Base-by-base conservation (phyloP, 2,329 filamentous ascomycete genomes). In the Beauveria rudraprayagi region DNA sequence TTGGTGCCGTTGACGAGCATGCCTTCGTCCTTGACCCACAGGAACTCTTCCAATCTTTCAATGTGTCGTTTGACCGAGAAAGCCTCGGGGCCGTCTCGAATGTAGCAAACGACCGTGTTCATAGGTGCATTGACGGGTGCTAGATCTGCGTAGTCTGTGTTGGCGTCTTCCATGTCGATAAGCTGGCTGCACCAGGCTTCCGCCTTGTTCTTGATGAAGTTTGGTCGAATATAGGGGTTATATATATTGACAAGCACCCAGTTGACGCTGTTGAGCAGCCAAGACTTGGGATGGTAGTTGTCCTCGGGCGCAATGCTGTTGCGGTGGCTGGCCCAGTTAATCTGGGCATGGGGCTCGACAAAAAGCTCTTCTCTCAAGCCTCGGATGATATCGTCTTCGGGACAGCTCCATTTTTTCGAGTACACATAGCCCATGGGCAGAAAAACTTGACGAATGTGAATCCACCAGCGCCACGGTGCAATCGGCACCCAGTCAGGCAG, bases 401-500 rank as follows among this genome's bases (percentile, higher is more conserved):
- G 89, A 65, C 88, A 89, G 30, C 81, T 82, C 86, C 91, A 97
- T 65, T 81, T 81, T 77, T 89, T 91, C 0, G 92, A 96, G 78
- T 89, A 96, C 47, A 97, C 74, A 70, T 89, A 97, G 0, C 89
- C 86, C 91, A 97, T 97, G 5, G 92, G 89, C 54, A 96, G 73
- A 69, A 93, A 96, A n/a, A 99, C 92, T 74, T 90, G 86, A n/a
- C 94, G 91, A 74, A 97, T 97, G 69, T 99, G 94, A 68, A 97
- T 90, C 93, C 92, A 97, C 92, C 93, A 97, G 66, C 91, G 81
- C 91, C 92, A 96, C 0, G 93, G 93, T 5, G 91, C 86, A 69
- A 96, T 82, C 1, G 92, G 92, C 3, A 91, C 82, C 91, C 91
- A 96, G 72, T 96, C 90, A 0, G 92, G 92, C 3, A 97, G 77